Percentiles rank a stretch among this genome's conserved stretches.
phyloP scores from a whole-genome alignment of 1,284 basidiomycete genomes.

The Apiotrichum domesticum region DNA sequence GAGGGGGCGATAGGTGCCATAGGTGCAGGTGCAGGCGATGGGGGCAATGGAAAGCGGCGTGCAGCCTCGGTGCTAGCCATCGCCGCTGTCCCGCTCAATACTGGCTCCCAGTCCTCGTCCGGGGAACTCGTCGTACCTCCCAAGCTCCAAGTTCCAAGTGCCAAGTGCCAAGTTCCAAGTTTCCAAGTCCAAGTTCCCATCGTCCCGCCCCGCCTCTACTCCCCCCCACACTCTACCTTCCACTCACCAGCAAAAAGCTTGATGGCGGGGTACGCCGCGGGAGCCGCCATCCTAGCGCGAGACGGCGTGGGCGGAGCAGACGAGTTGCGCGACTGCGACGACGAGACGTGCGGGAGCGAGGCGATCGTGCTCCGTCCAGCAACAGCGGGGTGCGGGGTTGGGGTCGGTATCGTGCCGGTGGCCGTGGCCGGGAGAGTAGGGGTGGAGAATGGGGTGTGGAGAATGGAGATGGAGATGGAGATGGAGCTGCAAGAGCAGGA shows the following conservation, averaged over 20 bases:
- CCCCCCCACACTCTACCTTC: too few relatives aligned
- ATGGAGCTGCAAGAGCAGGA: too few relatives aligned
- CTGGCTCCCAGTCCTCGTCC: too few relatives aligned
- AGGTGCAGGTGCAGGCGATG: not conserved
- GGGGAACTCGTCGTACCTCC: too few relatives aligned
- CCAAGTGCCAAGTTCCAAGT: not conserved
- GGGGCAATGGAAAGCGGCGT: too few relatives aligned
- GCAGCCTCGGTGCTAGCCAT: too few relatives aligned
- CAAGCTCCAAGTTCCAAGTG: not conserved
- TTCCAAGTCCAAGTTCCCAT: not conserved
- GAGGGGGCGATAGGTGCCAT: too few relatives aligned
- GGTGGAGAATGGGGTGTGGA: not conserved
- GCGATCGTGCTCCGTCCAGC: not conserved
- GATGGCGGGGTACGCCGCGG: constrained; percentile 53
- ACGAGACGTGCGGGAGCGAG: too few relatives aligned
- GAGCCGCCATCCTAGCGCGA: constrained; percentile 31
- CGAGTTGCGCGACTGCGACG: not conserved
- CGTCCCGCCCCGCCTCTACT: not conserved
- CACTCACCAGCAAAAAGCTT: constrained; percentile 82
- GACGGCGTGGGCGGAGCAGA: not conserved
- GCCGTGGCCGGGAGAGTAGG: not conserved
- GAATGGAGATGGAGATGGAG: too few relatives aligned
- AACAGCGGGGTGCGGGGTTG: too few relatives aligned
- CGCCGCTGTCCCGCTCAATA: too few relatives aligned
- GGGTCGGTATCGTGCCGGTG: not conserved